phyloP scores from a whole-genome alignment of 768 basidiomycete species.

The Tulasnella sp. region DNA sequence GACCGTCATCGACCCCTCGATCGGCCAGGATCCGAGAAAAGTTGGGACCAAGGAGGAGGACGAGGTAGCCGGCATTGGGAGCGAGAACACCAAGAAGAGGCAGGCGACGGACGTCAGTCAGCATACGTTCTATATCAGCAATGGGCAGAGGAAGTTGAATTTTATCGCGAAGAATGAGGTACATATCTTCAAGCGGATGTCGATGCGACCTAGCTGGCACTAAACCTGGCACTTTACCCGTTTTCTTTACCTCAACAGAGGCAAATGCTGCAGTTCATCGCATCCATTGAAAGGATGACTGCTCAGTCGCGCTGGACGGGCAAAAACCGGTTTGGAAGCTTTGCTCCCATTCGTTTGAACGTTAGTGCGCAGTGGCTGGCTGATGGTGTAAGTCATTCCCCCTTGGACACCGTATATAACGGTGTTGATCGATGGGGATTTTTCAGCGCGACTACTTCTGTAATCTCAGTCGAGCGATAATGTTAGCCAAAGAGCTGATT shows the following conservation, averaged over 20 bases:
- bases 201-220: neutral
- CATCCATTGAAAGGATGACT: constrained; percentile 78
- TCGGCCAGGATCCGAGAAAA: constrained; percentile 19
- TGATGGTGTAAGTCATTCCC: constrained; percentile 69
- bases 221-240: neutral
- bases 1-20: constrained; percentile 4
- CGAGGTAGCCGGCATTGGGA: neutral
- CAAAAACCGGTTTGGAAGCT: constrained; percentile 86
- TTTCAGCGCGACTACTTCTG: constrained; percentile 92
- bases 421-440: neutral
- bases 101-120: constrained; percentile 66
- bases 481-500: constrained; percentile 80
- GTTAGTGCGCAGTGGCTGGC: constrained; percentile 98
- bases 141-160: constrained; percentile 85
- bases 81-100: constrained; percentile 43
- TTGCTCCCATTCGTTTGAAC: constrained; percentile 87
- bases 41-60: neutral
- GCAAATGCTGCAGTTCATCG: constrained; percentile 97
- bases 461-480: constrained; percentile 89
- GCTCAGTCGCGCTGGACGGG: constrained; percentile 72
- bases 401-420: neutral
- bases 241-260: constrained; percentile 51
- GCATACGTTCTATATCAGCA: constrained; percentile 91
- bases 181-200: constrained; percentile 29
- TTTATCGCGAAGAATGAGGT: constrained; percentile 85